phyloP scores from a whole-genome alignment of 1,284 basidiomycete genomes.

The Naganishia cerealis region DNA sequence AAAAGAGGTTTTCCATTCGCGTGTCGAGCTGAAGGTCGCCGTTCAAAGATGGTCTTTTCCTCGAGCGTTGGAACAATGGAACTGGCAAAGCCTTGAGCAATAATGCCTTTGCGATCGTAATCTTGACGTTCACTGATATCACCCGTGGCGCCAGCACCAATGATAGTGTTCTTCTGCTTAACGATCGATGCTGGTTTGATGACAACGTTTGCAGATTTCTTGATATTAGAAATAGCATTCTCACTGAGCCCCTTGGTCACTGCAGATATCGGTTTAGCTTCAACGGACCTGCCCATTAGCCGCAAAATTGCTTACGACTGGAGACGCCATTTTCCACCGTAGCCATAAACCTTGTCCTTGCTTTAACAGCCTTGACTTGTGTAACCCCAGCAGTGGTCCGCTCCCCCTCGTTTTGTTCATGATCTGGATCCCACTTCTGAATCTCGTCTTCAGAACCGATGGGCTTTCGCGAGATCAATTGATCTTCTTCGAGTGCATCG shows the following conservation, averaged over 20 bases:
- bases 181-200: conserved; percentile 53
- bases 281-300: neutral
- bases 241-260: conserved; percentile 52
- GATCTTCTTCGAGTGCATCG: conserved; percentile 79
- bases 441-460: conserved; percentile 61
- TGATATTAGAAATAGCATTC: conserved; percentile 50
- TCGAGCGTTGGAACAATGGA: conserved; percentile 70
- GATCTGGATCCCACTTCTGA: conserved; percentile 75
- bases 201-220: conserved; percentile 57
- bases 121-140: conserved; percentile 62
- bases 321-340: conserved; percentile 44
- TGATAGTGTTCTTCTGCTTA: conserved; percentile 26
- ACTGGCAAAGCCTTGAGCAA: conserved; percentile 64
- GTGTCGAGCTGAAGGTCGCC: conserved; percentile 47
- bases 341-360: conserved; percentile 41
- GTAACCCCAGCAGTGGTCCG: conserved; percentile 49
- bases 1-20: conserved; percentile 53
- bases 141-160: conserved; percentile 30
- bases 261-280: conserved; percentile 10
- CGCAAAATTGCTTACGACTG: conserved; percentile 38
- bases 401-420: conserved; percentile 63
- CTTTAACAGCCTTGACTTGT: conserved; percentile 48
- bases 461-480: conserved; percentile 63
- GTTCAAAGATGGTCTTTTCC: conserved; percentile 63
- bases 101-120: conserved; percentile 60